A percentile compares a stretch with the other conserved stretches of the same genome.
phyloP scores from a whole-genome alignment of 257 asterid species.

The Solanum chilense region DNA sequence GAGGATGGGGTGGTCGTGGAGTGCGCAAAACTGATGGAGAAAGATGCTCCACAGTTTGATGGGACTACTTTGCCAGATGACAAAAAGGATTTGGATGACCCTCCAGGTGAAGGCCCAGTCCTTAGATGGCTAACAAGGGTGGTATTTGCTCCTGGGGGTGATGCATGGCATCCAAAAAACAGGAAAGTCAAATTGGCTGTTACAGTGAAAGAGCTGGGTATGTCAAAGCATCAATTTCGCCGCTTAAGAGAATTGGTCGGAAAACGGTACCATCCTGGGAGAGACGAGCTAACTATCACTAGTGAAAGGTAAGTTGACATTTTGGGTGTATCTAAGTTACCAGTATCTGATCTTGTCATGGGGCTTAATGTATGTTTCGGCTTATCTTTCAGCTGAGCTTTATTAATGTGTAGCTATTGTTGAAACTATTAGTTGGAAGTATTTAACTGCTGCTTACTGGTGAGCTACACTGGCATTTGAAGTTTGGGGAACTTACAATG shows the following conservation, averaged over 20 bases:
- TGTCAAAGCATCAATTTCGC: constrained; percentile 59
- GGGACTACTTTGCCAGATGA: constrained; percentile 17
- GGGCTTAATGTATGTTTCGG: not conserved
- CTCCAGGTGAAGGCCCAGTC: constrained; percentile 80
- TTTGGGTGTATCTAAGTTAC: not conserved
- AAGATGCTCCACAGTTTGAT: constrained; percentile 37
- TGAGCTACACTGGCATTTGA: not conserved
- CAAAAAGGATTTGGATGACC: constrained; percentile 46
- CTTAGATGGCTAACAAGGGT: constrained; percentile 88
- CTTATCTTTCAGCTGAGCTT: not conserved
- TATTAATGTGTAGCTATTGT: not conserved
- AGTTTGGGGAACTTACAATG: not conserved
- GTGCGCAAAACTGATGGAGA: constrained; percentile 53
- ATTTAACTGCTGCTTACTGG: not conserved
- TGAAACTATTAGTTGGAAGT: not conserved
- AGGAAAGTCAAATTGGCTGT: constrained; percentile 71
- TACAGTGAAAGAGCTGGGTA: constrained; percentile 79
- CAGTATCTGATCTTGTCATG: not conserved
- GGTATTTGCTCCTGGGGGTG: constrained; percentile 84
- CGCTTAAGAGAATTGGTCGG: constrained; percentile 84
- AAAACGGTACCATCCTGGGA: constrained; percentile 75
- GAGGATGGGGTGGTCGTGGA: constrained; percentile 81
- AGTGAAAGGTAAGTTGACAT: constrained; percentile 62
- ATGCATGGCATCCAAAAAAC: constrained; percentile 93
- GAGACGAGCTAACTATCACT: constrained; percentile 83